A percentile compares a stretch with the other conserved stretches of the same genome.
Evolutionary conservation across 306 rosid genomes (phyloP).

Genomic region (Casuarina glauca): DNA sequence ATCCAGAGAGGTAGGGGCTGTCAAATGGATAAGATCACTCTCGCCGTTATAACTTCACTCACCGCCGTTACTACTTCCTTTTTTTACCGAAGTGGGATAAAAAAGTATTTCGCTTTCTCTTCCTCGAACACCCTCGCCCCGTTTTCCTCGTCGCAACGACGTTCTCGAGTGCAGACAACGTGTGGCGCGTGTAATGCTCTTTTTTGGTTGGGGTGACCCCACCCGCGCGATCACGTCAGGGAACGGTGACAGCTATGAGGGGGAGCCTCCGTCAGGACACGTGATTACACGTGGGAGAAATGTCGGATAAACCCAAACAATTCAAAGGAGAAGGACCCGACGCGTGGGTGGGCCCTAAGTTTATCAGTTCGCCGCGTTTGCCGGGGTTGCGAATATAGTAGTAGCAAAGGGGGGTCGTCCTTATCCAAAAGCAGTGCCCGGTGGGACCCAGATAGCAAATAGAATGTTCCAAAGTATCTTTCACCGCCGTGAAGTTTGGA

Average conservation of each 20-base stretch:
- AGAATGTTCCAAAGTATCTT: slow-evolving; percentile 38
- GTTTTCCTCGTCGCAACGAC: slow-evolving; percentile 41
- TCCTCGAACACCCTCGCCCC: slow-evolving; percentile 14
- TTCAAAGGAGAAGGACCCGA: background rate
- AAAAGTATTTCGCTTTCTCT: slow-evolving; percentile 1
- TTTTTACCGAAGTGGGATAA: slow-evolving; percentile 21
- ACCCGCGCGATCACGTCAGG: slow-evolving; percentile 11
- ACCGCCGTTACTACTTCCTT: background rate
- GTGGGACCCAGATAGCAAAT: slow-evolving; percentile 22
- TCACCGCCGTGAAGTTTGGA: slow-evolving; percentile 8
- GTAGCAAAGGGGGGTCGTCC: slow-evolving; percentile 2
- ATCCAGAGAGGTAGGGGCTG: too few relatives aligned
- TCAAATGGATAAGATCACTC: too few relatives aligned
- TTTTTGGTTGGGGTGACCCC: slow-evolving; percentile 2
- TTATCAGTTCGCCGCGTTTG: slow-evolving; percentile 39
- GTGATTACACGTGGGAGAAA: slow-evolving; percentile 32
- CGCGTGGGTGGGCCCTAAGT: slow-evolving; percentile 30
- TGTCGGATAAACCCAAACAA: background rate
- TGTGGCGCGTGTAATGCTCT: slow-evolving; percentile 23
- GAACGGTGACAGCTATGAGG: background rate
- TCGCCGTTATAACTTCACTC: too few relatives aligned
- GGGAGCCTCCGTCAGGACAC: background rate
- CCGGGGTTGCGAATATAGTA: slow-evolving; percentile 18
- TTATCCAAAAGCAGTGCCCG: slow-evolving; percentile 31
- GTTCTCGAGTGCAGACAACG: background rate